Conservation (phyloP, 2,329 filamentous ascomycete genomes). For the Xylariales sp. region DNA sequence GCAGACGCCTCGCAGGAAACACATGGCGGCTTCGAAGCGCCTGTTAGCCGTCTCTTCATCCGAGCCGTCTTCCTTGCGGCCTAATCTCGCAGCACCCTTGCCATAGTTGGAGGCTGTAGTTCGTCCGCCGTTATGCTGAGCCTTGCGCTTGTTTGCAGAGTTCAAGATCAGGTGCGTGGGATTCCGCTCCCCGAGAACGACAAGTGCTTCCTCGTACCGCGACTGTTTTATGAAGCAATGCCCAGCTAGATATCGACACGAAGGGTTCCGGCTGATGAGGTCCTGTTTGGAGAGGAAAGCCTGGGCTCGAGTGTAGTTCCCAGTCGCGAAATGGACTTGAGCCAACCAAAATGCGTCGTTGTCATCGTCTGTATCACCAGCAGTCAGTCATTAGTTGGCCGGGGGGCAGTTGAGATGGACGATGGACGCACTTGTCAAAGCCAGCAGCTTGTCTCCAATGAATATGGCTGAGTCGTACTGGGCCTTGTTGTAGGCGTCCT, state of each 20-base stretch:
- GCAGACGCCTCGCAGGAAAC: slow-evolving; percentile 87
- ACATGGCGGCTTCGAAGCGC: slow-evolving; percentile 94
- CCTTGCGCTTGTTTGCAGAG: slow-evolving; percentile 60
- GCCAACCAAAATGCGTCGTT: slow-evolving; percentile 95
- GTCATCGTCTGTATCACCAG: slow-evolving; percentile 64
- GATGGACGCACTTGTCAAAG: slow-evolving; percentile 70
- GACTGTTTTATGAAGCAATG: slow-evolving; percentile 93
- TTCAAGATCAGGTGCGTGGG: slow-evolving; percentile 80
- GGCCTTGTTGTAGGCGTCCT: slow-evolving; percentile 91
- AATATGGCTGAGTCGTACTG: slow-evolving; percentile 97
- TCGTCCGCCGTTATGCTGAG: slow-evolving; percentile 51
- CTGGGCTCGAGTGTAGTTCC: slow-evolving; percentile 90
- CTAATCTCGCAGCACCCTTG: slow-evolving; percentile 17
- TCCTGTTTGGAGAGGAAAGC: slow-evolving; percentile 80
- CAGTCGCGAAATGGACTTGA: slow-evolving; percentile 94
- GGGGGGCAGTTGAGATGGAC: neutral
- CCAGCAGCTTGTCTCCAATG: slow-evolving; percentile 93
- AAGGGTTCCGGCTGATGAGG: slow-evolving; percentile 73
- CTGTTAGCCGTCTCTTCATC: slow-evolving; percentile 70
- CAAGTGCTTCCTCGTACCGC: slow-evolving; percentile 83
- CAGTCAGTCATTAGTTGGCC: slow-evolving; percentile 12
- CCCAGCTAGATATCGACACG: slow-evolving; percentile 87
- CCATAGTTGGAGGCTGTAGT: slow-evolving; percentile 15
- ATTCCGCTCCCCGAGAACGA: slow-evolving; percentile 84
- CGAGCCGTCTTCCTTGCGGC: slow-evolving; percentile 27